Evolutionary conservation across 2,329 filamentous ascomycete genomes (phyloP).

Genomic region (Fonsecaea monophora): DNA sequence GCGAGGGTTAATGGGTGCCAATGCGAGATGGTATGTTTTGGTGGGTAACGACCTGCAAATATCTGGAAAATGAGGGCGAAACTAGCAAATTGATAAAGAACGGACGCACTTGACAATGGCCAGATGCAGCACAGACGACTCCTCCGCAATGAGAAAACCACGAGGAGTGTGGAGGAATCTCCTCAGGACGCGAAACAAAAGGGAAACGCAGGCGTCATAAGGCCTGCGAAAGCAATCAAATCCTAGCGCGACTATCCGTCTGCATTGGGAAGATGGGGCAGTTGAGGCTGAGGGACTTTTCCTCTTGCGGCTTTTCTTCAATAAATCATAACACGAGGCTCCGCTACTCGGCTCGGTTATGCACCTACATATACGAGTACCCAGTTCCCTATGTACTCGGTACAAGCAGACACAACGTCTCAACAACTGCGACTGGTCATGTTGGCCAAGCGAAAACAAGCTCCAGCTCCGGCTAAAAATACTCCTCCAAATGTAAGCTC

Average conservation of each 20-base stretch:
- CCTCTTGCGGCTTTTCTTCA: neutral
- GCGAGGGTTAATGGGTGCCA: neutral
- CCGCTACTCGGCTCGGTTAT: too few relatives aligned
- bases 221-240: constrained; percentile 5
- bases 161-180: constrained; percentile 3
- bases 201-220: constrained; percentile 6
- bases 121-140: constrained; percentile 11
- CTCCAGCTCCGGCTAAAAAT: neutral
- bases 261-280: neutral
- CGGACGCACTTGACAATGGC: constrained; percentile 14
- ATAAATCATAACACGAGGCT: too few relatives aligned
- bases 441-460: neutral
- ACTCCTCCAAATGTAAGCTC: neutral
- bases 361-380: too few relatives aligned
- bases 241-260: neutral
- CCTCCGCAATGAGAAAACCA: neutral
- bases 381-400: too few relatives aligned
- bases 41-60: neutral
- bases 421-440: too few relatives aligned
- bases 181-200: neutral
- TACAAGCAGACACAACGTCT: too few relatives aligned
- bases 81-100: constrained; percentile 11
- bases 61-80: constrained; percentile 3
- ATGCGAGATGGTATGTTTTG: neutral
- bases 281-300: neutral